Evolutionary conservation across 2,329 filamentous ascomycete species (phyloP).

Genomic region (Fonsecaea monophora): DNA sequence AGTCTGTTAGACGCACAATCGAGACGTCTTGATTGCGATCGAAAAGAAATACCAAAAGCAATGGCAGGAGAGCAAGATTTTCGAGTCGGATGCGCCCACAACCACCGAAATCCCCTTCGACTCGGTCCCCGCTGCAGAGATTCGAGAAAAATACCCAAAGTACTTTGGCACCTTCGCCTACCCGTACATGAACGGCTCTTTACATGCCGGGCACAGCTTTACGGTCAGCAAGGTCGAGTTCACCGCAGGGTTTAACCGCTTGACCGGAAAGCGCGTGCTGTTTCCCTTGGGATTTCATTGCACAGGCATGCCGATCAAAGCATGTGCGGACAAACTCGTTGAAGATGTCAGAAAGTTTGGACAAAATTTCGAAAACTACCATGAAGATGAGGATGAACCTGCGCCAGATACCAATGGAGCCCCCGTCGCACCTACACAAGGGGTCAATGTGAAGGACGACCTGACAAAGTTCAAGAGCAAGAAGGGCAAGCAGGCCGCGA

Average conservation of each 20-base stretch:
- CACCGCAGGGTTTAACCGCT: slow-evolving; percentile 80
- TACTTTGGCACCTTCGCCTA: slow-evolving; percentile 84
- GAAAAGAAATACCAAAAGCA: slow-evolving; percentile 92
- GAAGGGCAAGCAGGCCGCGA: slow-evolving; percentile 89
- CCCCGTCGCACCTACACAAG: slow-evolving; percentile 67
- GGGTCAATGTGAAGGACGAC: slow-evolving; percentile 72
- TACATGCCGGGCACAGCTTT: slow-evolving; percentile 92
- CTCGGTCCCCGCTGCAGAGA: slow-evolving; percentile 73
- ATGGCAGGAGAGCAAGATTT: slow-evolving; percentile 79
- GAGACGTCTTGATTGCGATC: slow-evolving; percentile 78
- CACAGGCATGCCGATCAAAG: slow-evolving; percentile 98
- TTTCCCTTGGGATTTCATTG: slow-evolving; percentile 96
- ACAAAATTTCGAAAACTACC: slow-evolving; percentile 79
- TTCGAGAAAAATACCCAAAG: slow-evolving; percentile 84
- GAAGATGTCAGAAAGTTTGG: slow-evolving; percentile 91
- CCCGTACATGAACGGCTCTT: slow-evolving; percentile 83
- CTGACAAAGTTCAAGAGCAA: slow-evolving; percentile 89
- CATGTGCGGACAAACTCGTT: slow-evolving; percentile 91
- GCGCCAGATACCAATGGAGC: slow-evolving; percentile 55
- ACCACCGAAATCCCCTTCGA: slow-evolving; percentile 77
- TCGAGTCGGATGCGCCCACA: slow-evolving; percentile 84
- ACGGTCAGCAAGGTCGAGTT: slow-evolving; percentile 94
- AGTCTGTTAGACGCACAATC: slow-evolving; percentile 74
- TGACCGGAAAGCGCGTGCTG: slow-evolving; percentile 85
- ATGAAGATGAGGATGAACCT: slow-evolving; percentile 64